Conservation (phyloP, 768 basidiomycete species). For the Termitomyces sp. region DNA sequence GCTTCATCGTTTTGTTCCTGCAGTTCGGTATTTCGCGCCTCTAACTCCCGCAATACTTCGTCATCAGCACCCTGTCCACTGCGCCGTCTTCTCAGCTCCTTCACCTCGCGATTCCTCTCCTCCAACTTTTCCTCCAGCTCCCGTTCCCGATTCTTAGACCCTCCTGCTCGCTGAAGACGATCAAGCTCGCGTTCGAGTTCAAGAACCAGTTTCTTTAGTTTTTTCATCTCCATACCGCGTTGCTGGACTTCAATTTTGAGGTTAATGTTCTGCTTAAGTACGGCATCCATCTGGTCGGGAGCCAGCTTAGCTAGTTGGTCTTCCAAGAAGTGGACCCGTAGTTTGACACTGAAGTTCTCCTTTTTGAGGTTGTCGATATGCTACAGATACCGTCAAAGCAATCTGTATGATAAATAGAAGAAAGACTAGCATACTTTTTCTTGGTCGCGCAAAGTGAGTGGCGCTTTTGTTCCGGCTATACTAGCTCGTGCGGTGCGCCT, state of each 20-base stretch:
- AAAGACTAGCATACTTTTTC: constrained; percentile 66
- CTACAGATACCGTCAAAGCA: constrained; percentile 31
- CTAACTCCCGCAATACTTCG: constrained; percentile 47
- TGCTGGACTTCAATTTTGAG: constrained; percentile 92
- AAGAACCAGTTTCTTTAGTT: constrained; percentile 81
- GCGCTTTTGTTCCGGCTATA: constrained; percentile 33
- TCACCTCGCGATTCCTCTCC: constrained; percentile 65
- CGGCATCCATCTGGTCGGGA: constrained; percentile 89
- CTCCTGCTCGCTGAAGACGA: constrained; percentile 49
- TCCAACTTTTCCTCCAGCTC: constrained; percentile 76
- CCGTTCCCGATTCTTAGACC: constrained; percentile 48
- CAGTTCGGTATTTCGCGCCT: constrained; percentile 59
- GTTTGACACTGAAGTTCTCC: constrained; percentile 95
- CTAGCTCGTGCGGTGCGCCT: constrained; percentile 34
- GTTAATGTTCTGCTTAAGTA: constrained; percentile 87
- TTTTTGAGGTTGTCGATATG: constrained; percentile 95
- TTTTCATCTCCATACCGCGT: constrained; percentile 87
- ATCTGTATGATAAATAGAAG: background rate
- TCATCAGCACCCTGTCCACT: constrained; percentile 39
- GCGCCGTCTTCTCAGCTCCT: constrained; percentile 55
- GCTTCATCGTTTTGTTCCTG: constrained; percentile 72
- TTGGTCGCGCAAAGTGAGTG: constrained; percentile 88
- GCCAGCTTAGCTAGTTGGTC: constrained; percentile 86
- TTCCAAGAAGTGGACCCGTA: constrained; percentile 93
- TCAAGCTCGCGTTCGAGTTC: constrained; percentile 82